A percentile compares a stretch with the other conserved stretches of the same genome.
Conservation (phyloP, 208 protist species). For the Wallacemonas sp. region DNA sequence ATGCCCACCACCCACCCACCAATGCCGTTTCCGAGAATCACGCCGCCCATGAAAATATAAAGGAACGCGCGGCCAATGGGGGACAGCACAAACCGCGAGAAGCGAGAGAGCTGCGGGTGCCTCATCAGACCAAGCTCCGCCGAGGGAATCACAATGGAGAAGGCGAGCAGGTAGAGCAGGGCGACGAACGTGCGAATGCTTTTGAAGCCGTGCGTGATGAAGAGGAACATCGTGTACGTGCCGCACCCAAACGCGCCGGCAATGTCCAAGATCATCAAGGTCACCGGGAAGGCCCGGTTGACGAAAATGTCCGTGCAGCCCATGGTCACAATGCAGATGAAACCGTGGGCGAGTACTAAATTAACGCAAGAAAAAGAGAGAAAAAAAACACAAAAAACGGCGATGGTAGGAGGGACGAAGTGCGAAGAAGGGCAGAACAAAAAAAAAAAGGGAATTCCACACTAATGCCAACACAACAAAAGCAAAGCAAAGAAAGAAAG, state of each 20-base stretch:
- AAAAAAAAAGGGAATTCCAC: not conserved
- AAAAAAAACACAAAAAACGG: too few species aligned
- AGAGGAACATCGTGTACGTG: conserved; percentile 50
- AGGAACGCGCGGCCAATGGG: conserved; percentile 63
- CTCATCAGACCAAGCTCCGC: conserved; percentile 64
- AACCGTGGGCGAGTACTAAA: too few species aligned
- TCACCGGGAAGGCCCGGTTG: conserved; percentile 35
- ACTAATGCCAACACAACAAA: not conserved
- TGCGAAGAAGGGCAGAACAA: too few species aligned
- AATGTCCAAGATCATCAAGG: conserved; percentile 47
- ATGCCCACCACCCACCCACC: conserved; percentile 65
- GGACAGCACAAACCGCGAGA: conserved; percentile 53
- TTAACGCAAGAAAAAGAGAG: too few species aligned
- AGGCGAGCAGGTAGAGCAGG: conserved; percentile 49
- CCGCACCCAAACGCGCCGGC: conserved; percentile 57
- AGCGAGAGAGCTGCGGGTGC: conserved; percentile 40
- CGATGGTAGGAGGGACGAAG: not conserved
- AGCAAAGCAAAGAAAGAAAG: conserved; percentile 1
- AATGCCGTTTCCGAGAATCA: conserved; percentile 48
- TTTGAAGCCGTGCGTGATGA: conserved; percentile 37
- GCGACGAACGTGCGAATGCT: conserved; percentile 42
- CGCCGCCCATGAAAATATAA: conserved; percentile 77
- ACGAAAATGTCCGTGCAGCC: conserved; percentile 25
- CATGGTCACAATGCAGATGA: conserved; percentile 13
- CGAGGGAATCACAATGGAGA: conserved; percentile 56